A percentile compares a stretch with the other conserved stretches of the same genome.
Conservation (phyloP, 306 rosid genomes). For the Potentilla sterilis region DNA sequence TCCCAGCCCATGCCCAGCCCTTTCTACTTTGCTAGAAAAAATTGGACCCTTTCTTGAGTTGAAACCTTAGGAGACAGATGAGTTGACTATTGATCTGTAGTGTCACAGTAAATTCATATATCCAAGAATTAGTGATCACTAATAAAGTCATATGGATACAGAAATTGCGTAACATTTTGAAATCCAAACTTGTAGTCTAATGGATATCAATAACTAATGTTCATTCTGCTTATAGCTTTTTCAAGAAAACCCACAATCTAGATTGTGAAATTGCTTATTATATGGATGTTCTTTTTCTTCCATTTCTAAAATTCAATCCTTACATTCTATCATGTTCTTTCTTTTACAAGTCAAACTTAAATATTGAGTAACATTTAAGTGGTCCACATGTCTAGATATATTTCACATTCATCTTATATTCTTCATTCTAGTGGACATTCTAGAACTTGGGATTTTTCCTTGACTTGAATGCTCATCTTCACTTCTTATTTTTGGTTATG, state of each 20-base stretch:
- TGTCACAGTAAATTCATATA: not conserved
- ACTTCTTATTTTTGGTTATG: constrained; percentile 19
- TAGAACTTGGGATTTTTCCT: not conserved
- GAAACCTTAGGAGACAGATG: too few relatives aligned
- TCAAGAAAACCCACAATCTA: not conserved
- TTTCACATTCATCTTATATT: not conserved
- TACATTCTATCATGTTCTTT: not conserved
- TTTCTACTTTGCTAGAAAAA: not conserved
- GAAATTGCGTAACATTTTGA: too few relatives aligned
- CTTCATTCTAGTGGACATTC: not conserved
- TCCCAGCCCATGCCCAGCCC: too few relatives aligned
- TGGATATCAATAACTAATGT: not conserved
- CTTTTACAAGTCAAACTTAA: constrained; percentile 2
- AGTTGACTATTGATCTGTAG: too few relatives aligned
- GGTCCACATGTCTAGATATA: not conserved
- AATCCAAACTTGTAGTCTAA: not conserved
- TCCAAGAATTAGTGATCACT: not conserved
- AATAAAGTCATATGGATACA: too few relatives aligned
- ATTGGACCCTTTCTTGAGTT: too few relatives aligned
- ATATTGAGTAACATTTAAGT: not conserved
- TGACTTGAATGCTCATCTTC: constrained; percentile 2
- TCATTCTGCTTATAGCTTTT: not conserved
- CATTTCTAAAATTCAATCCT: not conserved
- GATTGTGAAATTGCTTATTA: not conserved
- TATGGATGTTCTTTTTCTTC: not conserved